These are phyloP conservation scores for Lichtheimia ramosa DNA, from an alignment of 371 early-diverging fungal genomes.

Conservation along the genomic window DNA sequence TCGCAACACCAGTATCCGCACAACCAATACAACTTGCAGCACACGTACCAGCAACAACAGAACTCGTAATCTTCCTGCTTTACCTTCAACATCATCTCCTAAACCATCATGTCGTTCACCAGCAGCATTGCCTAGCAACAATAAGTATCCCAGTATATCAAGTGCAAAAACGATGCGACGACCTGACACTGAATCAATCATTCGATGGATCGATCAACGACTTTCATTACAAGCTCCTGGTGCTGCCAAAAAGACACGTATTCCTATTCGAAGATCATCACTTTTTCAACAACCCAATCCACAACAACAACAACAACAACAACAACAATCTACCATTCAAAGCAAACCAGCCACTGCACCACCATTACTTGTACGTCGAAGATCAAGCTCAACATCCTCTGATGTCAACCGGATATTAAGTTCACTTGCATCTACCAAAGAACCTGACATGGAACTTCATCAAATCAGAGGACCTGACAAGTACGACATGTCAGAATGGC, in stretches of 20 bases:
- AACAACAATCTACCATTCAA: background rate
- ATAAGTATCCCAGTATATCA: background rate
- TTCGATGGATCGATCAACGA: slow-evolving; percentile 14
- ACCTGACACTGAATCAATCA: slow-evolving; percentile 15
- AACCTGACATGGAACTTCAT: background rate
- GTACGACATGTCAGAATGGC: slow-evolving; percentile 22
- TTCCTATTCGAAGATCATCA: background rate
- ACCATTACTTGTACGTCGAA: background rate
- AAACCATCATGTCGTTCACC: background rate
- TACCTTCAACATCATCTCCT: background rate
- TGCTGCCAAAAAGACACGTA: no score
- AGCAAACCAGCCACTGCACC: slow-evolving; percentile 1
- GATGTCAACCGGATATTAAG: background rate
- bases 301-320: background rate
- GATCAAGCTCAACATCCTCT: background rate
- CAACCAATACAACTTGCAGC: no score
- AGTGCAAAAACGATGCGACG: background rate
- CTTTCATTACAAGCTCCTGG: background rate
- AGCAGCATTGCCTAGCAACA: slow-evolving; percentile 1
- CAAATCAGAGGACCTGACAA: slow-evolving; percentile 7
- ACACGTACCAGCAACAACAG: background rate
- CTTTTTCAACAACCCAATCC: background rate
- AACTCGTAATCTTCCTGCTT: background rate
- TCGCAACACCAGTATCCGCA: no score
- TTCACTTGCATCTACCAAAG: background rate